Evolutionary conservation across 345 rosid species (phyloP).

Genomic region (Acer saccharum): DNA sequence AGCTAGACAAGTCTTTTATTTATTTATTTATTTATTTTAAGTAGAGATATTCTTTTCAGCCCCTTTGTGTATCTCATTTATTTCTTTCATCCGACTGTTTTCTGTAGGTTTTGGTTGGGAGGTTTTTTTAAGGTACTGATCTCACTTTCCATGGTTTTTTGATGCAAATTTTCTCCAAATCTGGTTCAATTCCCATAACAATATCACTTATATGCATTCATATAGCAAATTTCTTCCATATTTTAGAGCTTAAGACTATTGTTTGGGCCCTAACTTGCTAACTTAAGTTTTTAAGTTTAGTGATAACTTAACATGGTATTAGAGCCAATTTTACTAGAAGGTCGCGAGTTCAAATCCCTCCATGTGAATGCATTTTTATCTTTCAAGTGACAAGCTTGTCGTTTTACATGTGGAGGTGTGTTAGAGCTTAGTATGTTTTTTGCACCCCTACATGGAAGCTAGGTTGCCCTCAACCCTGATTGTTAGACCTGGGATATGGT

Average conservation of each 20-base stretch:
- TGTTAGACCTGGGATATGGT: neutral
- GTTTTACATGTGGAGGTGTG: neutral
- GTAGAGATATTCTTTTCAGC: neutral
- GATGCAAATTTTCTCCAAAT: slow-evolving; percentile 18
- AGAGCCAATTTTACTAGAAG: neutral
- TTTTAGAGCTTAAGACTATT: neutral
- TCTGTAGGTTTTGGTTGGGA: slow-evolving; percentile 87
- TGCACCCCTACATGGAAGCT: neutral
- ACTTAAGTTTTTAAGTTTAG: neutral
- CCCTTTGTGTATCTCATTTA: neutral
- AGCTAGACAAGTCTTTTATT: neutral
- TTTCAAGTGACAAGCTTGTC: neutral
- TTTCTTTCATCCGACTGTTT: slow-evolving; percentile 8
- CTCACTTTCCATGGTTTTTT: neutral
- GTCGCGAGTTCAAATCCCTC: neutral
- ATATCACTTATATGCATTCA: neutral
- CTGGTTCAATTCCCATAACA: slow-evolving; percentile 13
- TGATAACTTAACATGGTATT: neutral
- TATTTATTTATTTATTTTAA: no score
- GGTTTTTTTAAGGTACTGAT: slow-evolving; percentile 79
- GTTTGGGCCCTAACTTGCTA: neutral
- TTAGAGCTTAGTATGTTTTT: neutral
- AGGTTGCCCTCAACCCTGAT: neutral
- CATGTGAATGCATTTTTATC: neutral
- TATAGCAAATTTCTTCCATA: neutral